Evolutionary conservation across 1,139 yeast species (phyloP).

Genomic region (Kodamaea alishanica): DNA sequence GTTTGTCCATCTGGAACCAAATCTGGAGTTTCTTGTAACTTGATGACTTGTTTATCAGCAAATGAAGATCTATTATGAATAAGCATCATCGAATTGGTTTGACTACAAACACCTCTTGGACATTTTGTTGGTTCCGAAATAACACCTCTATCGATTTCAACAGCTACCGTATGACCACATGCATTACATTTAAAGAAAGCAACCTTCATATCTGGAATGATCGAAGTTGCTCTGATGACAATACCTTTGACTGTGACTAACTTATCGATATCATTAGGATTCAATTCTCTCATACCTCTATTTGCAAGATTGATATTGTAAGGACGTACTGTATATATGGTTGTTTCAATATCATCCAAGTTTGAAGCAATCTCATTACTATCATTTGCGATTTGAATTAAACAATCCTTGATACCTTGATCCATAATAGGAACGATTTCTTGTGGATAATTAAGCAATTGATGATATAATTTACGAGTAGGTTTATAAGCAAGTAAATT

Average conservation of each 20-base stretch:
- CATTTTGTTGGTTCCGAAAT: slow-evolving; percentile 92
- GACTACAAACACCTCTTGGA: slow-evolving; percentile 85
- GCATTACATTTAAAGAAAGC: slow-evolving; percentile 95
- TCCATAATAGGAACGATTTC: slow-evolving; percentile 98
- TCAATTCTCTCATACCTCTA: slow-evolving; percentile 88
- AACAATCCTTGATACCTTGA: slow-evolving; percentile 86
- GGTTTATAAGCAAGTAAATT: slow-evolving; percentile 74
- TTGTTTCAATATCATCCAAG: slow-evolving; percentile 72
- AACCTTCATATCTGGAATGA: slow-evolving; percentile 96
- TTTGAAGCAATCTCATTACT: slow-evolving; percentile 37
- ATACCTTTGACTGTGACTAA: slow-evolving; percentile 88
- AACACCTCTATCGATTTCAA: slow-evolving; percentile 90
- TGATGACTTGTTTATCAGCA: slow-evolving; percentile 92
- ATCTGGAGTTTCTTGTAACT: slow-evolving; percentile 96
- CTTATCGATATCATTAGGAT: slow-evolving; percentile 94
- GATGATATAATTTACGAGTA: slow-evolving; percentile 77
- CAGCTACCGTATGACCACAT: slow-evolving; percentile 89
- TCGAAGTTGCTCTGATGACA: slow-evolving; percentile 81
- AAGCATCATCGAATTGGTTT: slow-evolving; percentile 81
- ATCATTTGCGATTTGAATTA: slow-evolving; percentile 74
- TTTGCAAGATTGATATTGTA: slow-evolving; percentile 62
- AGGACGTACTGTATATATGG: slow-evolving; percentile 84
- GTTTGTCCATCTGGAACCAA: slow-evolving; percentile 99
- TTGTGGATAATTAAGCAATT: slow-evolving; percentile 88
- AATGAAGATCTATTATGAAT: slow-evolving; percentile 89